Evolutionary conservation across 2,329 filamentous ascomycete genomes (phyloP).

Genomic region (Curvularia spicifera): DNA sequence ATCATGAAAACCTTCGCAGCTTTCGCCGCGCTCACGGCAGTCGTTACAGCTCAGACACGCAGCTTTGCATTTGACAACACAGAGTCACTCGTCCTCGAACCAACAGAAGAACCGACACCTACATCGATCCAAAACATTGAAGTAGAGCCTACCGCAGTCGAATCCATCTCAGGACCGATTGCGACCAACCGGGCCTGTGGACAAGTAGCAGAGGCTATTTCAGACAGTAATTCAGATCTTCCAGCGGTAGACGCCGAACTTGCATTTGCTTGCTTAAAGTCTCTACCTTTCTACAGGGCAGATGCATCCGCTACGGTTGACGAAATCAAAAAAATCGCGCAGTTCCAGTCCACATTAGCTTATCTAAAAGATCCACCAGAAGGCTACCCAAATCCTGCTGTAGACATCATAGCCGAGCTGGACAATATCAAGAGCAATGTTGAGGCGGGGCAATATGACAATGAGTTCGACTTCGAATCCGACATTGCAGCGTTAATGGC

Average conservation of each 20-base stretch:
- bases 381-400: conserved; percentile 47
- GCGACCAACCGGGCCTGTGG: conserved; percentile 40
- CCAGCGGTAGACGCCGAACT: conserved; percentile 43
- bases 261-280: conserved; percentile 47
- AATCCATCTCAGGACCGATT: conserved; percentile 38
- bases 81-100: conserved; percentile 9
- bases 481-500: conserved; percentile 43
- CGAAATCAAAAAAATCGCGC: conserved; percentile 43
- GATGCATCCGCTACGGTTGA: conserved; percentile 39
- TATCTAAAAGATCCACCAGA: conserved; percentile 51
- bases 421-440: conserved; percentile 46
- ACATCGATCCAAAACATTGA: conserved; percentile 30
- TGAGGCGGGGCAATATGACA: conserved; percentile 40
- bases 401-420: conserved; percentile 49
- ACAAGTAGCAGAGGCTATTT: conserved; percentile 31
- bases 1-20: conserved; percentile 12
- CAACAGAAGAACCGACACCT: conserved; percentile 13
- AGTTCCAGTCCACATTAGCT: conserved; percentile 51
- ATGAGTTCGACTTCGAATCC: conserved; percentile 53
- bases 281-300: conserved; percentile 41
- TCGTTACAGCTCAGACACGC: conserved; percentile 11
- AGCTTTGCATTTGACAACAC: conserved; percentile 16
- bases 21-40: conserved; percentile 9
- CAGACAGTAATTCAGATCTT: conserved; percentile 13
- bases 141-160: conserved; percentile 35